Percentiles rank a stretch among this genome's conserved stretches.
phyloP scores from a whole-genome alignment of 2,329 filamentous ascomycete species.

The Exophiala phaeomuriformis region DNA sequence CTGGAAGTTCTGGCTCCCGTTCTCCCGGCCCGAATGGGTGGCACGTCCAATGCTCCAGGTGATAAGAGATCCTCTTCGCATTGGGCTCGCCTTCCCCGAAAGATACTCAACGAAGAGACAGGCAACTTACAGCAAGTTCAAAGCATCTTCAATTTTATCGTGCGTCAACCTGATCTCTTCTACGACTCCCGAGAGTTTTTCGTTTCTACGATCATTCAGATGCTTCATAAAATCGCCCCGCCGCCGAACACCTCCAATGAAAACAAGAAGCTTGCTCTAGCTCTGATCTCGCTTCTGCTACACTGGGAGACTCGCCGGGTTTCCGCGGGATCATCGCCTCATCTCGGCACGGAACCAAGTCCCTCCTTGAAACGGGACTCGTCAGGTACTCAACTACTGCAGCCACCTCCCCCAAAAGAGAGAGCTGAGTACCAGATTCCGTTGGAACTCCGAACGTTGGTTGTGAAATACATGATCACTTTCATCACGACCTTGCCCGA shows the following conservation, averaged over 20 bases:
- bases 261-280: slow-evolving; percentile 81
- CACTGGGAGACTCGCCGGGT: slow-evolving; percentile 84
- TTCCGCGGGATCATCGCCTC: slow-evolving; percentile 30
- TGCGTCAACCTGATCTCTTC: slow-evolving; percentile 85
- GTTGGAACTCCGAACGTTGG: slow-evolving; percentile 60
- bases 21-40: slow-evolving; percentile 67
- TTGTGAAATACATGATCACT: slow-evolving; percentile 91
- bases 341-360: slow-evolving; percentile 54
- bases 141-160: slow-evolving; percentile 94
- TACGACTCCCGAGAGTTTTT: slow-evolving; percentile 93
- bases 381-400: slow-evolving; percentile 48
- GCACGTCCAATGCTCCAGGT: slow-evolving; percentile 48
- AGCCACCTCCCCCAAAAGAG: slow-evolving; percentile 40
- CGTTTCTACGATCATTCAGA: slow-evolving; percentile 77
- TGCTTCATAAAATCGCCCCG: slow-evolving; percentile 77
- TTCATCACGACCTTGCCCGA: slow-evolving; percentile 90
- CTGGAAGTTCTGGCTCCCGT: slow-evolving; percentile 93
- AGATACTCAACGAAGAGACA: slow-evolving; percentile 87
- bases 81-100: slow-evolving; percentile 84
- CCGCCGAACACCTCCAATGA: slow-evolving; percentile 81
- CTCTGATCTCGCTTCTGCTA: slow-evolving; percentile 85
- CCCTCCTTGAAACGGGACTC: slow-evolving; percentile 45
- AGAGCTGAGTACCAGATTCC: slow-evolving; percentile 61
- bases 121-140: slow-evolving; percentile 94
- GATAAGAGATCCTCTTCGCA: slow-evolving; percentile 63